Conservation (phyloP, 208 protist species). For the Blechomonas ayalai region DNA sequence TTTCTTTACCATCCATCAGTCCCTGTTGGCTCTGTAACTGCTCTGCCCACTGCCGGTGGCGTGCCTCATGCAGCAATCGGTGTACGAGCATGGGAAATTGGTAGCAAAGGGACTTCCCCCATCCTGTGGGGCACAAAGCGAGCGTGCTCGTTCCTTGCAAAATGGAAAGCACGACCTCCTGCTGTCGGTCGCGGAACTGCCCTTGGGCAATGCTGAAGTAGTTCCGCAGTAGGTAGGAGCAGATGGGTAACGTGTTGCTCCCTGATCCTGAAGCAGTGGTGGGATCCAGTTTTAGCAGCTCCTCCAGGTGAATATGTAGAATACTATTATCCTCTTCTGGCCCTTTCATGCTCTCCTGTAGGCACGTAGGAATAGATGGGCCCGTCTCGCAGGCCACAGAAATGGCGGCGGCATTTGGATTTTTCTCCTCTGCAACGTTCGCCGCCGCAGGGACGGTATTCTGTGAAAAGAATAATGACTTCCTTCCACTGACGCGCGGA, state of each 20-base stretch:
- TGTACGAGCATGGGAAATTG: conserved; percentile 91
- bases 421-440: too few species aligned
- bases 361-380: too few species aligned
- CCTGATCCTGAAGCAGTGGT: not conserved
- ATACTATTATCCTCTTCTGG: conserved; percentile 23
- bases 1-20: not conserved
- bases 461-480: too few species aligned
- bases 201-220: conserved; percentile 50
- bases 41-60: conserved; percentile 27
- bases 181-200: conserved; percentile 68
- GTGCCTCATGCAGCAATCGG: conserved; percentile 50
- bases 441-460: too few species aligned
- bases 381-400: too few species aligned
- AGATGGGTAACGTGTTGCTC: conserved; percentile 27
- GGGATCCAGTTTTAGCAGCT: conserved; percentile 13
- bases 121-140: conserved; percentile 92
- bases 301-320: conserved; percentile 18
- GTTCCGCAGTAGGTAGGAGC: conserved; percentile 36
- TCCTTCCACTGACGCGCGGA: too few species aligned
- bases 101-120: conserved; percentile 95
- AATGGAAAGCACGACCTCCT: conserved; percentile 64
- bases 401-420: too few species aligned
- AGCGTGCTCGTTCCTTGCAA: conserved; percentile 72
- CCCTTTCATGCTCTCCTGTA: not conserved
- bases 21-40: not conserved